phyloP scores from a whole-genome alignment of 192 early-diverging fungal genomes.

The Lunasporangiospora selenospora region DNA sequence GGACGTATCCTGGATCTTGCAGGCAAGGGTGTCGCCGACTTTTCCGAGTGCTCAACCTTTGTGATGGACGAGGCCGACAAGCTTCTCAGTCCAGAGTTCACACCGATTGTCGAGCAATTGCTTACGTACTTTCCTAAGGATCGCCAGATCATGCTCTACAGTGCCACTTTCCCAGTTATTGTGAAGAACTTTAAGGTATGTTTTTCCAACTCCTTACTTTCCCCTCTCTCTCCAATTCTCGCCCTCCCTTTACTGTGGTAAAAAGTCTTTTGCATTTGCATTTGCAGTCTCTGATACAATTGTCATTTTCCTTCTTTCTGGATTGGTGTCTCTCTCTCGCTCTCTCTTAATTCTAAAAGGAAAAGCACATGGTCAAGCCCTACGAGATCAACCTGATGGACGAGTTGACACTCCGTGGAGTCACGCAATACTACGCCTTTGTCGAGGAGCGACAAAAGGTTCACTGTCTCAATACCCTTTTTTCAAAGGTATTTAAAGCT shows the following conservation, averaged over 20 bases:
- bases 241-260: no score
- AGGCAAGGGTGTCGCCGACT: constrained; percentile 71
- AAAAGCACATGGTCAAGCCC: constrained; percentile 91
- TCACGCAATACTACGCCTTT: constrained; percentile 98
- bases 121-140: constrained; percentile 34
- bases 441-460: constrained; percentile 98
- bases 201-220: no score
- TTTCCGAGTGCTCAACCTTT: constrained; percentile 60
- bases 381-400: constrained; percentile 99
- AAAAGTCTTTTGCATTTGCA: no score
- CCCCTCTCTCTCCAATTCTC: no score
- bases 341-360: constrained; percentile 41
- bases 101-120: constrained; percentile 11
- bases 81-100: constrained; percentile 53
- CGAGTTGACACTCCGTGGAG: constrained; percentile 93
- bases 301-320: no score
- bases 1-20: constrained; percentile 80
- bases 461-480: constrained; percentile 89
- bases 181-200: constrained; percentile 88
- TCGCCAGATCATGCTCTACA: constrained; percentile 76
- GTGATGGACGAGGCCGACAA: constrained; percentile 81
- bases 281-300: no score
- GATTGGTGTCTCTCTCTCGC: no score
- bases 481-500: constrained; percentile 75
- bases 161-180: constrained; percentile 82